A percentile compares a stretch with the other conserved stretches of the same genome.
Conservation (phyloP, 2,329 filamentous ascomycete species). For the Fusarium acutatum region DNA sequence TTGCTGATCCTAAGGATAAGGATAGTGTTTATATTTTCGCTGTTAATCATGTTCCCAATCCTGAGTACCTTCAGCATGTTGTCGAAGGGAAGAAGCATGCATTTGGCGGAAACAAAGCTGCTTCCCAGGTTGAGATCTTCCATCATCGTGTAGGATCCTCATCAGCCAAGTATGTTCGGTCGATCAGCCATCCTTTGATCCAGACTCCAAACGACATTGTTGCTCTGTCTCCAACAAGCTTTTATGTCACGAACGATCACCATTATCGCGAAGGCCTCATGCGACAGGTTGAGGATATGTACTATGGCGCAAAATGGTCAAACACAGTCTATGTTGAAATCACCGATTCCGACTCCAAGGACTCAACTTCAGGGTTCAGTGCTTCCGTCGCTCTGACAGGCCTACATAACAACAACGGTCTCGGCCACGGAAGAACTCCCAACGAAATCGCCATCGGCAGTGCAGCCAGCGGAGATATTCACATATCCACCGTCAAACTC, state of each 20-base stretch:
- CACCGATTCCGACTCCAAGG: constrained; percentile 47
- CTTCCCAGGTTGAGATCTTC: constrained; percentile 67
- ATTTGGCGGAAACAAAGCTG: constrained; percentile 47
- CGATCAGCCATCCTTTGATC: constrained; percentile 62
- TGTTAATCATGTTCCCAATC: constrained; percentile 66
- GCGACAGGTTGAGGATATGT: constrained; percentile 58
- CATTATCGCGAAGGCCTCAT: constrained; percentile 57
- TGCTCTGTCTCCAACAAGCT: constrained; percentile 54
- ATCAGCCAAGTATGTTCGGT: constrained; percentile 57
- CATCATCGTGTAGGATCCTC: constrained; percentile 57
- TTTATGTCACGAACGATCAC: constrained; percentile 71
- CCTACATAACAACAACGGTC: constrained; percentile 65
- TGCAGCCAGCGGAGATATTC: constrained; percentile 56
- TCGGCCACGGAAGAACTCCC: constrained; percentile 56
- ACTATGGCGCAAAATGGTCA: constrained; percentile 56
- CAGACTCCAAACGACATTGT: constrained; percentile 67
- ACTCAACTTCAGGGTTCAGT: constrained; percentile 36
- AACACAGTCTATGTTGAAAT: constrained; percentile 51
- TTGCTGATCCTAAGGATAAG: constrained; percentile 54
- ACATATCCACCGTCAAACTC: constrained; percentile 48
- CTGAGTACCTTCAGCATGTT: constrained; percentile 42
- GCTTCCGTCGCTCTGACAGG: constrained; percentile 53
- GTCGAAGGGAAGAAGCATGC: constrained; percentile 18
- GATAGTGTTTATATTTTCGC: constrained; percentile 66
- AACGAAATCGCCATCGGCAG: constrained; percentile 55